These are phyloP conservation scores for Gossypium longicalyx DNA, from an alignment of 345 rosid genomes.

Conservation along the genomic window DNA sequence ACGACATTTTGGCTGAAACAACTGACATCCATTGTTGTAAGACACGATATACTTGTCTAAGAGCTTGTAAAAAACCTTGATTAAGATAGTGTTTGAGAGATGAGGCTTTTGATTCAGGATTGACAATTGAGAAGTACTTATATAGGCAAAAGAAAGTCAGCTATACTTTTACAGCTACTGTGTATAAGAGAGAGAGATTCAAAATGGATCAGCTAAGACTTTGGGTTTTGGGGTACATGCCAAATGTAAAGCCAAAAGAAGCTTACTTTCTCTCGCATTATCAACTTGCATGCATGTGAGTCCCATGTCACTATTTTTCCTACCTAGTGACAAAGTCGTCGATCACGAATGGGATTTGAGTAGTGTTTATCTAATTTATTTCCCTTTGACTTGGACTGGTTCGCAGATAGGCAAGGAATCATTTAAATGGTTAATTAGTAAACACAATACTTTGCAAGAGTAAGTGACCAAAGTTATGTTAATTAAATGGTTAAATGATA, in stretches of 20 bases:
- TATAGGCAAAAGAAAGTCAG: not conserved
- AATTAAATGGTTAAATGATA: not conserved
- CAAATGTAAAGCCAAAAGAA: not conserved
- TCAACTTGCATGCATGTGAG: constrained; percentile 4
- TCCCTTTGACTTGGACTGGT: not conserved
- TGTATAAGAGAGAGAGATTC: not conserved
- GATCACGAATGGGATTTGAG: not conserved
- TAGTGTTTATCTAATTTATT: no score
- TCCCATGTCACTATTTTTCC: not conserved
- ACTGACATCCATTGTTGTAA: not conserved
- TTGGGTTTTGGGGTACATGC: not conserved
- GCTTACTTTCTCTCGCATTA: not conserved
- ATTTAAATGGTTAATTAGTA: no score
- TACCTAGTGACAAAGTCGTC: constrained; percentile 2
- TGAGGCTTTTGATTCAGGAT: not conserved
- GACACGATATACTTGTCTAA: no score
- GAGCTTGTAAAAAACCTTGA: not conserved
- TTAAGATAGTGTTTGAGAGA: not conserved
- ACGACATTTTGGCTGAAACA: not conserved
- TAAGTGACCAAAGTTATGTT: not conserved
- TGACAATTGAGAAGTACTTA: not conserved
- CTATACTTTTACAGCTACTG: not conserved
- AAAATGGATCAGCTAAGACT: not conserved
- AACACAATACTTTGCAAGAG: not conserved
- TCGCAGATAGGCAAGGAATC: not conserved